Evolutionary conservation across 768 basidiomycete genomes (phyloP), one percentile per base, ranked within the genome.

Genomic region (Russula virescens): DNA sequence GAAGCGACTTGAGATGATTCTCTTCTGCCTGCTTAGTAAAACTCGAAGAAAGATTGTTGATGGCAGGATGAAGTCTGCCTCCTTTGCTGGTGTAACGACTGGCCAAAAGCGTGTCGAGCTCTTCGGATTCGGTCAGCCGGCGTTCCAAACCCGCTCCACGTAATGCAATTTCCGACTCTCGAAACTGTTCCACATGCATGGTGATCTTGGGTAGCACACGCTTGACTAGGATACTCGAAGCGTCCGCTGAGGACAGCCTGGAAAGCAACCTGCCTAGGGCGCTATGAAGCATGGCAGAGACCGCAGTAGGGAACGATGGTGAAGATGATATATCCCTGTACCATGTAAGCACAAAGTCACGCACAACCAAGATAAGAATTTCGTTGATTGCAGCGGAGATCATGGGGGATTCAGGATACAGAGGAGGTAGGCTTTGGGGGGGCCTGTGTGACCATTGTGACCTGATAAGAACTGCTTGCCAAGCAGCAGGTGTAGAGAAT

Each of bases 401-500:
- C 62, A 82, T 76, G 14, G 84, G 82, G 43, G 83, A 83, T 26
- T 83, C 78, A 31, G 87, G 86, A 67, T 81, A 80, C 21, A 94
- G 74, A 9, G 86, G 82, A 1, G 87, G 80, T 21, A 88, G 77
- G n/a, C 83, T 77, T 69, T 86, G 85, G 0, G 87, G 84, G 4
- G 84, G 76, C 61, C 79, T 83, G 67, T 87, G 84, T 3, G 90
- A 90, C 94, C 94, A 96, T 73, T 89, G 85, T n/a, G 91, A 91
- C 35, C 94, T 85, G 49, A 84, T 93, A 55, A 91, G 78, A 51
- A 92, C 89, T 0, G 88, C 93, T 70, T 94, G 91, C 94, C 94
- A 97, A 35, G 94, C 94, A 60, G 94, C 92, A 26, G 93, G 91
- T 3, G 93, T 93, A 5, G 92, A 91, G 77, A 97, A 96, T 3